A percentile compares a stretch with the other conserved stretches of the same genome.
Evolutionary conservation across 441 rosid species (phyloP).

Genomic region (Euphorbia celastroides): DNA sequence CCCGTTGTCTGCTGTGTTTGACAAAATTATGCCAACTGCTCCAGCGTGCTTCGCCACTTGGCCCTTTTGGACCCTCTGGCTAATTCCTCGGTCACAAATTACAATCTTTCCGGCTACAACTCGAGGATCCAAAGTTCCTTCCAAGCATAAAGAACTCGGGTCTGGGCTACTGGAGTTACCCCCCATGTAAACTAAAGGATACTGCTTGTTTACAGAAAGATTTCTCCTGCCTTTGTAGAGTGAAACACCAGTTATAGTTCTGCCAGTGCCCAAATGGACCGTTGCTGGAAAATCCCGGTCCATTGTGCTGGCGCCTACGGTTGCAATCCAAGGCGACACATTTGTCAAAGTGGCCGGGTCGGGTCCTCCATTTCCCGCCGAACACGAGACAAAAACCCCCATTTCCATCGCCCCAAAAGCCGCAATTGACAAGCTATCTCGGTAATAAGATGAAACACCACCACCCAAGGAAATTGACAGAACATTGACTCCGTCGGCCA

Average conservation of each 20-base stretch:
- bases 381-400: slow-evolving; percentile 75
- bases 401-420: slow-evolving; percentile 64
- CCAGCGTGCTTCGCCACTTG: slow-evolving; percentile 79
- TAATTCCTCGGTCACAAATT: slow-evolving; percentile 73
- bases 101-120: slow-evolving; percentile 68
- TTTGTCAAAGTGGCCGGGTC: slow-evolving; percentile 64
- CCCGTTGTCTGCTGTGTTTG: slow-evolving; percentile 60
- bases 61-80: slow-evolving; percentile 84
- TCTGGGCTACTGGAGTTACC: slow-evolving; percentile 34
- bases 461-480: slow-evolving; percentile 80
- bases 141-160: slow-evolving; percentile 52
- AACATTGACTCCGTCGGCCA: slow-evolving; percentile 74
- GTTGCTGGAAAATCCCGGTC: slow-evolving; percentile 74
- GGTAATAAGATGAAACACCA: slow-evolving; percentile 57
- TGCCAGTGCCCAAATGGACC: slow-evolving; percentile 60
- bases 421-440: slow-evolving; percentile 72
- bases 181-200: slow-evolving; percentile 52
- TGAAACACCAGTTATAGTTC: slow-evolving; percentile 52
- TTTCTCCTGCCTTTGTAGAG: slow-evolving; percentile 56
- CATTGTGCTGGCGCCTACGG: slow-evolving; percentile 78
- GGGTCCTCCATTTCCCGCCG: slow-evolving; percentile 95
- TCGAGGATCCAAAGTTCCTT: slow-evolving; percentile 54
- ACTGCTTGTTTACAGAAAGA: slow-evolving; percentile 44
- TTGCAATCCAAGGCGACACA: slow-evolving; percentile 84
- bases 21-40: slow-evolving; percentile 83